Evolutionary conservation across 306 rosid species (phyloP), one percentile per base, ranked within the genome.

Genomic region (Aeschynomene evenia): DNA sequence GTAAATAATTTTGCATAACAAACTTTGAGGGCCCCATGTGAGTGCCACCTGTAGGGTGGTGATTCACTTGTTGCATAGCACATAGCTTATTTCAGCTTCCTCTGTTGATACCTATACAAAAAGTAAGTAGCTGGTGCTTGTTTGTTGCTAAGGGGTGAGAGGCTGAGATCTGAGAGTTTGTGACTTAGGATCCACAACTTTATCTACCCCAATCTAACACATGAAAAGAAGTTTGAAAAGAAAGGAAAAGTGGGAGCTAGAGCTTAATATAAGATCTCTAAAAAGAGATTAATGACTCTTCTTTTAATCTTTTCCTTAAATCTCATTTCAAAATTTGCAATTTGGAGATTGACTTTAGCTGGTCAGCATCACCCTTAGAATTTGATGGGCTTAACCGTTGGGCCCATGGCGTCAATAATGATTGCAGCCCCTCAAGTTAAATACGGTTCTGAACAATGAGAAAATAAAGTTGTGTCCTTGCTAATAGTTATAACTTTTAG

Each of bases 121-220:
- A 34, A 50, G 3, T 29, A 36, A 66, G 2, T 56, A 11, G 28
- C 57, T 65, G 16, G 61, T 64, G 78, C 59, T 66, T 29, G 12
- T 21, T 66, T 29, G 12, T 21, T 20, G 13, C 52, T 14, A 39
- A 49, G 57, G 65, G 51, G 59, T 31, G 46, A 40, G 71, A 75
- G 65, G 51, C 50, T 31, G 46, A 40, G 71, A 75, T 45, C 19
- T 20, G 48, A 40, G 48, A 40, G 48, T 13, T 34, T 6, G 42
- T 66, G 4, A 66, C 60, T 42, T 5, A 10, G 66, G 66, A 46
- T 12, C n/a, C n/a, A n/a, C 71, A 24, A 45, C 63, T 33, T 74
- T 29, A 22, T 57, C 24, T 23, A 16, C 24, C 48, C 5, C 37
- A 18, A 19, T 29, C 45, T 6, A n/a, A 7, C 9, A 42, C 58